Evolutionary conservation across 1,284 basidiomycete species (phyloP).

Genomic region (Athelia sp.): DNA sequence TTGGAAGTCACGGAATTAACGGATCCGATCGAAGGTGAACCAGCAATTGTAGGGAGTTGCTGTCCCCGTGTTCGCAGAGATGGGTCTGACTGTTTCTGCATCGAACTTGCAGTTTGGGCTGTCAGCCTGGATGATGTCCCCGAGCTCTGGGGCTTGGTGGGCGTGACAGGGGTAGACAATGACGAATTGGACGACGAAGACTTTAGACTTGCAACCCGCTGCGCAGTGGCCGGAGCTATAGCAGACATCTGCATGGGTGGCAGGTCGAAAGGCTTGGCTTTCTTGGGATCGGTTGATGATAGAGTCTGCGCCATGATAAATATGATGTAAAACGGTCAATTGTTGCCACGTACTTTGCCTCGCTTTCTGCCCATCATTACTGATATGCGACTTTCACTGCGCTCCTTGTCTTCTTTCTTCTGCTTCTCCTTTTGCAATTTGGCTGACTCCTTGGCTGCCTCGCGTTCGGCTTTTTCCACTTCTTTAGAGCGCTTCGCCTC

Average conservation of each 20-base stretch:
- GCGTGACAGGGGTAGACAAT: conserved; percentile 37
- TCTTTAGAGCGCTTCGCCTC: conserved; percentile 28
- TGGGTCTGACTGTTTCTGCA: conserved; percentile 77
- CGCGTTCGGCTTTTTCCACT: conserved; percentile 30
- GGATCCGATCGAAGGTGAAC: conserved; percentile 80
- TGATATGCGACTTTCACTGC: conserved; percentile 81
- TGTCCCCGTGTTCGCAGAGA: conserved; percentile 71
- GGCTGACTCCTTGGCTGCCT: conserved; percentile 38
- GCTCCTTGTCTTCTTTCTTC: conserved; percentile 78
- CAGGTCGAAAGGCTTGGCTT: conserved; percentile 60
- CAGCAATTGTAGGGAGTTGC: conserved; percentile 83
- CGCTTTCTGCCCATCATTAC: conserved; percentile 85
- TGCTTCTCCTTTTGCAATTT: conserved; percentile 49
- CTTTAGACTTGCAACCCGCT: conserved; percentile 76
- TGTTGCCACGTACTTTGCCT: conserved; percentile 69
- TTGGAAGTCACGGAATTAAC: conserved; percentile 42
- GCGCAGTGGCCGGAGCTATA: conserved; percentile 71
- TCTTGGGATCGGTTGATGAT: conserved; percentile 78
- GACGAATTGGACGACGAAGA: conserved; percentile 39
- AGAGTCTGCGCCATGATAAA: conserved; percentile 54
- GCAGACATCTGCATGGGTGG: conserved; percentile 88
- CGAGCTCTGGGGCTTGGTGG: conserved; percentile 36
- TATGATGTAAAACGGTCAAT: conserved; percentile 11
- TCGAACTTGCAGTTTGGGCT: conserved; percentile 71
- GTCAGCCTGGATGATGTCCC: conserved; percentile 58